Evolutionary conservation across 345 rosid genomes (phyloP), one percentile per base, ranked within the genome.

Genomic region (Euphorbia pulcherrima): DNA sequence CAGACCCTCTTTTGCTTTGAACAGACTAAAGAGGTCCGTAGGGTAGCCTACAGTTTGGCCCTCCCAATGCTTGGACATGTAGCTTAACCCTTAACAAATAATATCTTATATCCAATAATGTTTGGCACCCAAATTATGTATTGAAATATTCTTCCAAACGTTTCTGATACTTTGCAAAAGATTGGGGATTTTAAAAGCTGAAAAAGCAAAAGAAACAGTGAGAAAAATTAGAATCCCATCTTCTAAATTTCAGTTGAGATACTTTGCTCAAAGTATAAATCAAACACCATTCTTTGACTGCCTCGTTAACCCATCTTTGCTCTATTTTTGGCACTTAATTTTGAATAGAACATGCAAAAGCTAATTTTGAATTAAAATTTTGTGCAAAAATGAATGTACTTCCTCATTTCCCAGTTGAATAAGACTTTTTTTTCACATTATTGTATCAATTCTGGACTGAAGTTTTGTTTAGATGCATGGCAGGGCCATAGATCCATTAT

Each of bases 251-350:
- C 66, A 27, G 3, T 26, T 54, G 67, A 74, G 74, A 79, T 72
- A 68, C 74, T 82, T 83, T 69, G 68, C 72, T 63, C 62, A 76
- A 83, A 80, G 82, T 65, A 69, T 72, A 76, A 63, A 75, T 60
- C 71, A 67, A 83, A 75, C 44, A 77, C 70, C 69, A 73, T 62
- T 56, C 80, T 76, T 80, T 78, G 79, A 83, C 82, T 73, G 79
- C 77, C 77, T 68, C 53, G 61, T 70, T 59, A 29, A 6, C 35
- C 65, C 13, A 24, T 64, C 41, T 24, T 17, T 17, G 20, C 10
- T 7, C 24, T 27, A 39, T 67, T 68, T 44, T 44, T 68, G 58
- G 53, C 64, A 20, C 69, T 58, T 29, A 27, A 5, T 68, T 64
- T 50, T 62, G 60, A 68, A 48, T 53, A 23, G 20, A 4, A 14